phyloP scores from a whole-genome alignment of 257 asterid species.

The Solanum piurae region DNA sequence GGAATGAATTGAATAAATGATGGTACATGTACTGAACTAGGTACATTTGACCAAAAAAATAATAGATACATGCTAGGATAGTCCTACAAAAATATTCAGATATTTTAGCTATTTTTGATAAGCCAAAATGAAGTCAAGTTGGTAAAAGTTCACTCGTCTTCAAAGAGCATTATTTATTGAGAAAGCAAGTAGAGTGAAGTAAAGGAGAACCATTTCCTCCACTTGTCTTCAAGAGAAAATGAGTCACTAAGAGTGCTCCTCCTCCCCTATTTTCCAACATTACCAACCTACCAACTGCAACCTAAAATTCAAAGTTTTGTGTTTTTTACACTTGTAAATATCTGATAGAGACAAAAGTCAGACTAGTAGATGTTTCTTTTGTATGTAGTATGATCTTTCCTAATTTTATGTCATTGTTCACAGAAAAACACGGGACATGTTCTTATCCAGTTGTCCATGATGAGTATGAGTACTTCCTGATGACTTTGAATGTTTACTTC shows the following conservation, averaged over 20 bases:
- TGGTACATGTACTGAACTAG: neutral
- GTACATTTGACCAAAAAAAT: neutral
- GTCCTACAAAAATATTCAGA: neutral
- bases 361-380: neutral
- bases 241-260: neutral
- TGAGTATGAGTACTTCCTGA: constrained; percentile 70
- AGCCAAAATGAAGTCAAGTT: neutral
- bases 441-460: constrained; percentile 54
- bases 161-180: neutral
- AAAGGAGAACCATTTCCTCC: neutral
- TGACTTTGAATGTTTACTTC: constrained; percentile 62
- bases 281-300: neutral
- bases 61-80: neutral
- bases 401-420: neutral
- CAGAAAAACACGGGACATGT: constrained; percentile 98
- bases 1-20: neutral
- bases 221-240: neutral
- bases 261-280: neutral
- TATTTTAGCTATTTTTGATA: neutral
- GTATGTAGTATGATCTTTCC: neutral
- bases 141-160: neutral
- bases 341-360: neutral
- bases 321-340: neutral
- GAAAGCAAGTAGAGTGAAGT: neutral
- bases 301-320: neutral